Base-by-base conservation (phyloP, 345 rosid genomes). In the Syzygium aromaticum region DNA sequence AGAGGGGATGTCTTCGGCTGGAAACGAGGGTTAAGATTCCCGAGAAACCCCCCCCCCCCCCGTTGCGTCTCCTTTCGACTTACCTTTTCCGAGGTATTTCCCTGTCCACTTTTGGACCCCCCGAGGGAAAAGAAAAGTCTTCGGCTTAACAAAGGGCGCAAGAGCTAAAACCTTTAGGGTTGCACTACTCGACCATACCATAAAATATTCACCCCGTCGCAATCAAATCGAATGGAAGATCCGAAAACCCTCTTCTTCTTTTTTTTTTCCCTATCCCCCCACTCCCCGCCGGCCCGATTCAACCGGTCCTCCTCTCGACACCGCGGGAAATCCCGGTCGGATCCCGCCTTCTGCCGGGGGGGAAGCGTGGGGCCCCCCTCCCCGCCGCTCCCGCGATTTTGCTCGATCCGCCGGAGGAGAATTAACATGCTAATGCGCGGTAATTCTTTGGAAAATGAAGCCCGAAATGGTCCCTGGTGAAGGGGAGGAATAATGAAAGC, bases 281-380 rank as follows among this genome's bases (percentile, higher is more conserved):
- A 3, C 61, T 27, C n/a, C 54, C 15, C 15, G 1, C n/a, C 2
- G 5, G 8, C 27, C 5, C 5, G n/a, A 57, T 57, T 57, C 63
- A 25, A 10, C 28, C 63, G 63, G 11, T 10, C 11, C n/a, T 23
- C n/a, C 63, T 25, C 63, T 57, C 6, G 63, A 22, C 63, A 4
- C 5, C 6, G 13, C 2, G 6, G 3, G 0, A 56, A 25, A 1
- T 23, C 61, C 12, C 13, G n/a, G n/a, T 3, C 23, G 1, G 25
- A 7, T 9, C 49, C 13, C 10, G 80, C 46, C n/a, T 30, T 13
- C n/a, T 9, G 38, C 73, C 33, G 33, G 73, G n/a, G 73, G n/a
- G 73, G 4, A 13, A 6, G 43, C 43, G 43, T 40, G 43, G 43
- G 43, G 6, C 43, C 43, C 43, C 43, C 43, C 43, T 16, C 8